These are phyloP conservation scores for Anthracocystis walkeri DNA, from an alignment of 1,284 basidiomycete species.

Conservation along the genomic window DNA sequence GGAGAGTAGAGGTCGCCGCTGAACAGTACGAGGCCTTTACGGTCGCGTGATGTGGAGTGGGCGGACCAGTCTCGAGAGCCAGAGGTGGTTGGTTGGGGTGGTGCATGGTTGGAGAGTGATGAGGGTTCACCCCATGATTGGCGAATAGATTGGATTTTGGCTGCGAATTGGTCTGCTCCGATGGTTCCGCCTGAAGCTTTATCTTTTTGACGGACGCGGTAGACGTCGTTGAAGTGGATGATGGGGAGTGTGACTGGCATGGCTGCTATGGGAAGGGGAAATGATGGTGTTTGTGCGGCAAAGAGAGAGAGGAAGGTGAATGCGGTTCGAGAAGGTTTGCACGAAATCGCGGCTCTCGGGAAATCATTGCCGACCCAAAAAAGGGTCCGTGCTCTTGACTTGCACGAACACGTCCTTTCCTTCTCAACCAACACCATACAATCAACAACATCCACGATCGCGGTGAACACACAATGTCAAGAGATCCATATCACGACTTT, in stretches of 20 bases:
- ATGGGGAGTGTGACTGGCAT: constrained; percentile 54
- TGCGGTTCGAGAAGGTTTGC: background rate
- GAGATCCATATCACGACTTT: constrained; percentile 67
- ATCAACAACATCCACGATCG: background rate
- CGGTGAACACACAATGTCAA: constrained; percentile 43
- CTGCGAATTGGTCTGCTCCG: constrained; percentile 71
- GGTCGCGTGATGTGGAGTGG: constrained; percentile 26
- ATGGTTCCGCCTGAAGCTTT: constrained; percentile 37
- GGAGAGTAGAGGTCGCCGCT: constrained; percentile 82
- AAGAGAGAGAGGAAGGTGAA: background rate
- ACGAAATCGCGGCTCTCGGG: constrained; percentile 18
- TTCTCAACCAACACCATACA: background rate
- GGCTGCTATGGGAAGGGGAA: background rate
- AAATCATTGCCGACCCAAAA: background rate
- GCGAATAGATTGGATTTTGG: constrained; percentile 62
- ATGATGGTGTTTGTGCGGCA: background rate
- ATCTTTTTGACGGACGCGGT: constrained; percentile 57
- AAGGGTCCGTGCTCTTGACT: constrained; percentile 36
- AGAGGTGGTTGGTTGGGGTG: constrained; percentile 18
- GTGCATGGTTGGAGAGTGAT: constrained; percentile 22
- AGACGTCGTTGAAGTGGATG: constrained; percentile 64
- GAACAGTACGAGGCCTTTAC: constrained; percentile 80
- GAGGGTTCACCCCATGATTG: constrained; percentile 54
- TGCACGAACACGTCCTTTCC: constrained; percentile 1
- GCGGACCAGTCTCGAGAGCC: constrained; percentile 27